Base-by-base conservation (phyloP, 2,329 filamentous ascomycete species). In the Bipolaris zeicola region DNA sequence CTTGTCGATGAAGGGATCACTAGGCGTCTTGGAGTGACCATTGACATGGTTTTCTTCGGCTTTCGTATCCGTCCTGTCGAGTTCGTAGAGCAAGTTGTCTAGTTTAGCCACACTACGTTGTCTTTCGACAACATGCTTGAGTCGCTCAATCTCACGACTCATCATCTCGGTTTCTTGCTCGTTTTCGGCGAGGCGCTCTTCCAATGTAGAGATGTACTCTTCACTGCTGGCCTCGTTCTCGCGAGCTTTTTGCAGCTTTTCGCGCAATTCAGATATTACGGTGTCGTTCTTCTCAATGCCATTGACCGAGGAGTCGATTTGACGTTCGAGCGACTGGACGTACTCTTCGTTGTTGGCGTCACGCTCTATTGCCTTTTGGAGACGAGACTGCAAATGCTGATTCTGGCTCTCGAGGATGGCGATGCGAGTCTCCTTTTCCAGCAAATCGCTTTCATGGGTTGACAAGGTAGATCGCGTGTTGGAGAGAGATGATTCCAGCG, bases 151-250 rank as follows among this genome's bases (percentile, higher is more conserved):
- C 71, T 99, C 95, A 34, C 94, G 91, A 75, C 96, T 92, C 94
- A 99, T 97, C 58, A 97, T 81, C 74, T 98, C 95, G 62, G 91
- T 87, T 72, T 99, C 95, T 75, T 98, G 94, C 69, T 99, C 95
- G 2, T 94, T 89, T 77, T 99, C 95, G 0, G 95, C 95, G 7
- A 99, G 84, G 20, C 94, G 89, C 78, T 98, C 95, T 74, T 99
- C 95, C 10, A 99, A 81, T 0, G 93, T 98, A 1, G 94, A 96
- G 50, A 99, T 98, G 75, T 99, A 99, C 64, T 98, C 95, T 75
- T 99, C 95, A 65, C 89, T 92, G 37, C 89, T 89, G 3, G 89
- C 85, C 78, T 99, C 95, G 66, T 92, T 97, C 69, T 97, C 95
- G 46, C 93, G 87, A 14, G 93, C 86, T 39, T 94, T 89, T 22